Evolutionary conservation across 805 yeast genomes (phyloP).

Genomic region (Candida adriatica): DNA sequence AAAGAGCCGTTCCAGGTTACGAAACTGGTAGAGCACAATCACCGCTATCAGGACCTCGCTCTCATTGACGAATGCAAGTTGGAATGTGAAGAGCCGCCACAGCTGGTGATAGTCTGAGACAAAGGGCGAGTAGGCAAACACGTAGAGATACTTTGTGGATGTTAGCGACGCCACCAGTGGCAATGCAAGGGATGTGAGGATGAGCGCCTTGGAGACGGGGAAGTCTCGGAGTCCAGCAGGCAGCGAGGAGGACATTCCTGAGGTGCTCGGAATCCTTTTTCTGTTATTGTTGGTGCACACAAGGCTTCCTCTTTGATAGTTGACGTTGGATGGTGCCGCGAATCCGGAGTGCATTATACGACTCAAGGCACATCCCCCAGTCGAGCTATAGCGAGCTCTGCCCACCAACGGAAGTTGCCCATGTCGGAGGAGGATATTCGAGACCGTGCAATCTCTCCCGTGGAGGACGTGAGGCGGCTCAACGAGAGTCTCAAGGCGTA

Average conservation of each 20-base stretch:
- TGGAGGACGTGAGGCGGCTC: constrained; percentile 3
- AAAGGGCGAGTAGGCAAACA: constrained; percentile 28
- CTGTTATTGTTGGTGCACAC: too few species aligned
- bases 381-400: background rate
- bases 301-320: too few species aligned
- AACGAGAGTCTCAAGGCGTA: constrained; percentile 7
- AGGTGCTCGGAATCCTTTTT: too few species aligned
- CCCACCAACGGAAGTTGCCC: background rate
- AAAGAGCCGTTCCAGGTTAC: constrained; percentile 31
- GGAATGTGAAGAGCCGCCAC: constrained; percentile 24
- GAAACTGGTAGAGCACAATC: constrained; percentile 30
- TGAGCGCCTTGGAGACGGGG: constrained; percentile 27
- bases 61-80: constrained; percentile 21
- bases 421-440: background rate
- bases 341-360: background rate
- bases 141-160: constrained; percentile 29
- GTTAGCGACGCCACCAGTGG: constrained; percentile 31
- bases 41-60: constrained; percentile 30
- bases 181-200: constrained; percentile 17
- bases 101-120: constrained; percentile 26
- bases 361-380: background rate
- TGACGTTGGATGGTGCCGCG: background rate
- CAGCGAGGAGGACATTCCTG: constrained; percentile 24
- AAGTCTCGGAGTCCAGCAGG: constrained; percentile 31
- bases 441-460: constrained; percentile 1